Percentiles rank a stretch among this genome's conserved stretches.
Evolutionary conservation across 2,329 filamentous ascomycete species (phyloP).

Genomic region (Xylariomycetidae sp.): DNA sequence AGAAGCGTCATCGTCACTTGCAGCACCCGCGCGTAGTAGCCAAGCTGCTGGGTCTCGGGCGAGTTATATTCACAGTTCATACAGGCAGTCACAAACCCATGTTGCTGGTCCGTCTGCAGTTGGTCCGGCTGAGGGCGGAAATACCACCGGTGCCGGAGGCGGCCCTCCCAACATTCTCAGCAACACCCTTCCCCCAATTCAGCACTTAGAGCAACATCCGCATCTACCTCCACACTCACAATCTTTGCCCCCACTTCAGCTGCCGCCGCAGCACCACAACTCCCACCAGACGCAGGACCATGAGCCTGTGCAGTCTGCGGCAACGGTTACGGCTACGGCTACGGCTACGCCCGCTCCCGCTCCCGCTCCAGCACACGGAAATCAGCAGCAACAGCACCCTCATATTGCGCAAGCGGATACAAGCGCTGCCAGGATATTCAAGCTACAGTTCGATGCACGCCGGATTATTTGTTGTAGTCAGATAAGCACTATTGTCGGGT

Average conservation of each 20-base stretch:
- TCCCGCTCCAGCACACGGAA: constrained; percentile 2
- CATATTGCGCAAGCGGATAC: constrained; percentile 42
- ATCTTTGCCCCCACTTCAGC: too few species aligned
- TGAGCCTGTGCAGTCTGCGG: too few species aligned
- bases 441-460: constrained; percentile 90
- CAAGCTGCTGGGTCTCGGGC: too few species aligned
- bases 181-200: too few species aligned
- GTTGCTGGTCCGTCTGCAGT: neutral
- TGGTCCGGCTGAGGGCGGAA: neutral
- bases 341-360: constrained; percentile 2
- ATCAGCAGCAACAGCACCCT: constrained; percentile 34
- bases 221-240: constrained; percentile 1
- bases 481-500: constrained; percentile 86
- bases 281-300: neutral
- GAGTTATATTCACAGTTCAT: too few species aligned
- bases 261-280: constrained; percentile 2
- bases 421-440: constrained; percentile 71
- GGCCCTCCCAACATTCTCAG: too few species aligned
- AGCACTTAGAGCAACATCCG: constrained; percentile 11
- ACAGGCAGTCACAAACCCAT: constrained; percentile 4
- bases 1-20: constrained; percentile 12
- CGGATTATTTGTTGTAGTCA: constrained; percentile 94
- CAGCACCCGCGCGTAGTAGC: too few species aligned
- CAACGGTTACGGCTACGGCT: constrained; percentile 13
- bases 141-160: neutral